Evolutionary conservation across 371 early-diverging fungal species (phyloP), one percentile per base, ranked within the genome.

Genomic region (Mortierella sp.): DNA sequence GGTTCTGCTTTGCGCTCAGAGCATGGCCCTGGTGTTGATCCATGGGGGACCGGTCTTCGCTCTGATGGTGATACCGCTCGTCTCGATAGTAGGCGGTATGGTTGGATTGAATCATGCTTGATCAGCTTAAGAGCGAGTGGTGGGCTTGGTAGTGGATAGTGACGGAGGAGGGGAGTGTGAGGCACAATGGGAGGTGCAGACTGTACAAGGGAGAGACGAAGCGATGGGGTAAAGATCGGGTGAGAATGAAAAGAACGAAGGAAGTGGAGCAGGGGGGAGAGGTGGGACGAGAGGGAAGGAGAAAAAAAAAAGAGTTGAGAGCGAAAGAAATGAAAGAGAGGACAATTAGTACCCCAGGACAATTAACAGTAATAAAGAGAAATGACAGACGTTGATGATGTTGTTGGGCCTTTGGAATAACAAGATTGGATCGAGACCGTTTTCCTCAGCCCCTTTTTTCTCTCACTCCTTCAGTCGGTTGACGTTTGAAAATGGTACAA

Each of bases 401-500:
- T 46, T 46, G 51, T 21, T 51, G 51, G 4, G 51, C 16, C 21
- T 63, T 63, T 35, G 65, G 16, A 16, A 41, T 12, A 58, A 12
- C 10, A 29, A 65, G 65, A 65, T 65, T 65, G 65, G 21, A 38
- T 65, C 65, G 65, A 65, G 65, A 65, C 65, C 65, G 65, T 65
- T 65, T 16, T 35, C 41, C 3, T 46, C 48, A 46, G 48, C 48
- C 63, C 29, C 56, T 12, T 58, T 58, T 27, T 58, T 63, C 16
- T 29, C 14, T 16, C 29, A 4, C 18, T 46, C 48, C 12, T 46
- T 46, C 48, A 14, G 14, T 7, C 27, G 7, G 7, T 72, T 18
- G 24, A 51, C n/a, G 35, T 32, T 49, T 51, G 72, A 32, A 29
- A 18, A 38, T 3, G 18, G 41, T 65, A 65, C 65, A 65, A 27